Base-by-base conservation (phyloP, 257 asterid genomes). In the Solanum sejunctum region DNA sequence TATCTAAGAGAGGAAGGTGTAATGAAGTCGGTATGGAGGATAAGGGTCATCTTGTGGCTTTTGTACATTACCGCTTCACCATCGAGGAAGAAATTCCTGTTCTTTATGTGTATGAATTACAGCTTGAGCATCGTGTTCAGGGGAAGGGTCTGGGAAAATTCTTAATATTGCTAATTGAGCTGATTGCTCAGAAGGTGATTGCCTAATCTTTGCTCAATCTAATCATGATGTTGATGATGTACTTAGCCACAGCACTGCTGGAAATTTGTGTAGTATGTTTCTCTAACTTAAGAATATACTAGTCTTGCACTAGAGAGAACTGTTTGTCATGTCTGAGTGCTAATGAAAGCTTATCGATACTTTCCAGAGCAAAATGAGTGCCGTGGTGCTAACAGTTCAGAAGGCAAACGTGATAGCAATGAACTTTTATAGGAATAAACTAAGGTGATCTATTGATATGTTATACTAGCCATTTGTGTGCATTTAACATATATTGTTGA, bases 81-180 rank as follows among this genome's bases (percentile, higher is more conserved):
- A 51, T 93, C 88, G 99, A 95, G 92, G 98, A 96, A 91, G 98
- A 91, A 87, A 91, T 93, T 57, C 98, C 99, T 5, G 98, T 96
- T 70, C 93, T 96, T 88, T 96, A 96, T 88, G 91, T 95, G 82
- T 96, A 95, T 49, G 99, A 96, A 78, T 89, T 96, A 84, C 99
- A 95, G 92, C 95, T 96, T 73, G 97, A 95, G 88, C 89, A 87
- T 39, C 92, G 54, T 84, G 88, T 91, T 87, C 99, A 96, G 86
- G 98, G 98, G 69, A 96, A 93, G 89, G 99, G 98, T 58, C 82
- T 95, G 21, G 99, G 99, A 45, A 90, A 89, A 47, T 92, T 89
- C 89, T 86, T 96, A 86, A 95, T 96, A 98, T 89, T 91, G 80
- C 84, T 95, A 69, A 90, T 96, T 45, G 97, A 96, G 88, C 92